Base-by-base conservation (phyloP, 495 filamentous ascomycete genomes). In the Aspergillus sclerotiicarbonarius region DNA sequence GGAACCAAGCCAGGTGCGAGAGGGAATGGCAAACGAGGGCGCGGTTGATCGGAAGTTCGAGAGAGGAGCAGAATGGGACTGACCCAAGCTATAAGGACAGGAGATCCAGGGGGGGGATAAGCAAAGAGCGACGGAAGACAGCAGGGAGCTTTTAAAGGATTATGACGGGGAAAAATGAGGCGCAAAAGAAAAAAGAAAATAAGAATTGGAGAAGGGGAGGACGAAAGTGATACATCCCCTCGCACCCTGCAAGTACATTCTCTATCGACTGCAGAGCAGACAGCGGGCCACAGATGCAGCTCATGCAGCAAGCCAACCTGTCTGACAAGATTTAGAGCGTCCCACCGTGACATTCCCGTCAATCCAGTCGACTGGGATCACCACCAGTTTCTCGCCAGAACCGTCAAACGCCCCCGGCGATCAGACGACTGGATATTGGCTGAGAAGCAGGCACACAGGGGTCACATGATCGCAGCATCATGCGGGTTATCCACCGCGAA, bases 391-490 rank as follows among this genome's bases (percentile, higher is more conserved):
- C 58, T 50, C 35, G 51, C 31, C 51, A 46, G 56, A n/a, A 39
- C 57, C 57, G 54, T 48, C 21, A 50, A 53, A n/a, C 21, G n/a
- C 49, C 47, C 58, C 45, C 44, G 59, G 46, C 51, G 56, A 64
- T 58, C 56, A 56, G 56, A 58, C 31, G 51, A 20, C 43, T 39
- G 53, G 48, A 62, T 58, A 64, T 58, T 64, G 59, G 59, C 57
- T 54, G 67, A 67, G 37, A 59, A 31, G 53, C 53, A 51, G 51
- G 45, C 54, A 61, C 62, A 60, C 45, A 16, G 20, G 25, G 60
- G 71, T 77, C 74, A 77, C 74, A 77, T 77, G 74, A 77, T 71
- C 67, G 61, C 66, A 59, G 20, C 33, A 54, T 51, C 60, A 69
- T 77, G 74, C 74, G 74, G 71, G 61, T 64, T 66, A 66, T 62